These are phyloP conservation scores for Podaxis pistillaris DNA, from an alignment of 768 basidiomycete genomes.

Conservation along the genomic window DNA sequence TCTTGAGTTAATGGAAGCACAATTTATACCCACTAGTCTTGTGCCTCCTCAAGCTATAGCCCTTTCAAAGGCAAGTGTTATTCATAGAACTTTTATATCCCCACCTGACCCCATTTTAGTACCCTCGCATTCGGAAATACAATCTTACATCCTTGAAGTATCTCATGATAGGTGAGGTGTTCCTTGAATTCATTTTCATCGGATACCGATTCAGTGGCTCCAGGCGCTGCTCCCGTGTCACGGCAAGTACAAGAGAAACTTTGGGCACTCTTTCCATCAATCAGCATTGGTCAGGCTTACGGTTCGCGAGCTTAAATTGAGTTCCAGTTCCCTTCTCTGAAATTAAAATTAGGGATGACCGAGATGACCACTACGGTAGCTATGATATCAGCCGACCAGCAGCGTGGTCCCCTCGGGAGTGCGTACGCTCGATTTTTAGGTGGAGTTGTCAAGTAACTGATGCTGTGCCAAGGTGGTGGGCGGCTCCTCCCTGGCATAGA, in stretches of 20 bases:
- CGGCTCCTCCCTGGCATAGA: conserved; percentile 41
- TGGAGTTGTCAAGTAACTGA: not conserved
- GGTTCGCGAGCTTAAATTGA: conserved; percentile 31
- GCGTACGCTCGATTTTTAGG: conserved; percentile 19
- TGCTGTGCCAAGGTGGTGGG: conserved; percentile 32
- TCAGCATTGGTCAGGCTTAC: conserved; percentile 60
- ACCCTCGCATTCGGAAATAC: conserved; percentile 42
- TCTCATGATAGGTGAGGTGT: conserved; percentile 38
- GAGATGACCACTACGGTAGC: conserved; percentile 44
- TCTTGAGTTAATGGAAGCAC: not conserved
- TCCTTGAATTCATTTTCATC: conserved; percentile 12
- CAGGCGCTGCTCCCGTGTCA: conserved; percentile 61
- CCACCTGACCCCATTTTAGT: conserved; percentile 20
- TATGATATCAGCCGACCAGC: conserved; percentile 42
- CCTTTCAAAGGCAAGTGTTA: conserved; percentile 46
- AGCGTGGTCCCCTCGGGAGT: conserved; percentile 39
- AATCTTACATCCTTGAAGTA: conserved; percentile 37
- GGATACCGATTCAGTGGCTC: conserved; percentile 25
- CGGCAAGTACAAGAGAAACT: conserved; percentile 47
- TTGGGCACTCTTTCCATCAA: conserved; percentile 43
- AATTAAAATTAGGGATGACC: conserved; percentile 23
- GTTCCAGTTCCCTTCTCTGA: not conserved
- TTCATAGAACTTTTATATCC: not conserved
- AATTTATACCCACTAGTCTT: conserved; percentile 25
- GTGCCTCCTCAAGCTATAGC: conserved; percentile 50